Percentiles rank a stretch among this genome's conserved stretches.
These are phyloP conservation scores for Stylonectria norvegica DNA, from an alignment of 2,329 filamentous ascomycete genomes.

Conservation along the genomic window DNA sequence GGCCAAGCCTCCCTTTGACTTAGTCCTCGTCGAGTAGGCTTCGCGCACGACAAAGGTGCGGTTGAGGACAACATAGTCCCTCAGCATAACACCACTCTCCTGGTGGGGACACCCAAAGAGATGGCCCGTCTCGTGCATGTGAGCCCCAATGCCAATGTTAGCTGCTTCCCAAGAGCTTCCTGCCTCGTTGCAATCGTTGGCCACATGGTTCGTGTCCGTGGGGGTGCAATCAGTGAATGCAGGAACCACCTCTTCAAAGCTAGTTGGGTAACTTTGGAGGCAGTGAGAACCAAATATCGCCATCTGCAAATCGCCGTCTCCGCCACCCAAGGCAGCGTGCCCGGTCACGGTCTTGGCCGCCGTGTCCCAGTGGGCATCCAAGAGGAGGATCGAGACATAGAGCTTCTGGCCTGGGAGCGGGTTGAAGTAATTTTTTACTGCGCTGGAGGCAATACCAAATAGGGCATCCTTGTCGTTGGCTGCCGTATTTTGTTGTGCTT, in stretches of 20 bases:
- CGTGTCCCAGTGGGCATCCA: conserved; percentile 88
- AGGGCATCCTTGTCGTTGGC: conserved; percentile 70
- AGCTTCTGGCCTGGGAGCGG: conserved; percentile 73
- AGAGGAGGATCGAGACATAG: conserved; percentile 80
- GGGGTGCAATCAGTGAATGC: conserved; percentile 88
- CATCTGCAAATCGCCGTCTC: conserved; percentile 69
- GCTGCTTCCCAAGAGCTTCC: conserved; percentile 95
- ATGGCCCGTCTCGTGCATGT: conserved; percentile 88
- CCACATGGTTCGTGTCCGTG: conserved; percentile 75
- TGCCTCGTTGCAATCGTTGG: conserved; percentile 81
- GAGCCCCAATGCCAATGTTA: conserved; percentile 88
- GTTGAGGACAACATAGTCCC: conserved; percentile 82
- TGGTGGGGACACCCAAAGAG: conserved; percentile 87
- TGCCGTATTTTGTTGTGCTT: conserved; percentile 71
- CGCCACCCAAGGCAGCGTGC: conserved; percentile 80
- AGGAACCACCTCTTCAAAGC: conserved; percentile 83
- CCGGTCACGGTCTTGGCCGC: conserved; percentile 66
- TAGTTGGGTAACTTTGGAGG: conserved; percentile 85
- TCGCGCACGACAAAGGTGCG: conserved; percentile 79
- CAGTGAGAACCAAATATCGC: conserved; percentile 91
- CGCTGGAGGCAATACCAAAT: conserved; percentile 72
- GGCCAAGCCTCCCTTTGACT: conserved; percentile 74
- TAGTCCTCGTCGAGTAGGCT: conserved; percentile 82
- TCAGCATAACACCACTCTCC: conserved; percentile 85
- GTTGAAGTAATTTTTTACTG: conserved; percentile 74